Base-by-base conservation (phyloP, 1,284 basidiomycete genomes). In the Clitocybe nebularis region DNA sequence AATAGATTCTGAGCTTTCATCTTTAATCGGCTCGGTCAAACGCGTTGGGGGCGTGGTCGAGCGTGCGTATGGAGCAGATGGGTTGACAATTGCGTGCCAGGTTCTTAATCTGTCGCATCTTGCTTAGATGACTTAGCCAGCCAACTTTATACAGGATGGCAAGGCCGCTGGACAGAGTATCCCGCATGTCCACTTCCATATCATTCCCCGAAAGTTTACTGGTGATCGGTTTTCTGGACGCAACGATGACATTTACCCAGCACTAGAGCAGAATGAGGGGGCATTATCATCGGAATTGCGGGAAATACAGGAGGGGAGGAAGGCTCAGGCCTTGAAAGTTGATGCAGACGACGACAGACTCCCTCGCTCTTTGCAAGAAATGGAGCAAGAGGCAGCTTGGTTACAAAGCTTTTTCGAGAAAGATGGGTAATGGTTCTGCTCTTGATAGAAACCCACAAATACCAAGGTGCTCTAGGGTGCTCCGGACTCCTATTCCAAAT, bases 121-220 rank as follows among this genome's bases (percentile, higher is more conserved):
- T 26, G 7, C 24, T 26, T 26, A 7, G 24, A n/a, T 29, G 11
- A 4, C 10, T 10, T 11, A 21, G 6, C 26, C 7, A 37, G n/a
- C n/a, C 26, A 22, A 11, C 32, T 16, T 39, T 34, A 10, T 33
- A n/a, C 54, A 95, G 89, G 93, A 95, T 58, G 92, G 93, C 4
- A 76, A 73, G 43, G 84, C 84, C 5, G 89, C 91, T 7, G 72
- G 92, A 0, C 93, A 96, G 68, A 83, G 81, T 3, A 81, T 94
- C 10, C 84, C 91, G 0, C 93, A 95, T 56, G 89, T 95, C 16
- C 93, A 96, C 60, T 86, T 95, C 50, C 93, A 95, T 58, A 66
- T 95, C 21, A 67, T 96, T 7, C 93, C 93, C 16, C 79, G 93
- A 2, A 81, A 81, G 54, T 63, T 71, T 17, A 71, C 76, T 36